phyloP scores from a whole-genome alignment of 305 asterid genomes.

The Coffea humblotiana region DNA sequence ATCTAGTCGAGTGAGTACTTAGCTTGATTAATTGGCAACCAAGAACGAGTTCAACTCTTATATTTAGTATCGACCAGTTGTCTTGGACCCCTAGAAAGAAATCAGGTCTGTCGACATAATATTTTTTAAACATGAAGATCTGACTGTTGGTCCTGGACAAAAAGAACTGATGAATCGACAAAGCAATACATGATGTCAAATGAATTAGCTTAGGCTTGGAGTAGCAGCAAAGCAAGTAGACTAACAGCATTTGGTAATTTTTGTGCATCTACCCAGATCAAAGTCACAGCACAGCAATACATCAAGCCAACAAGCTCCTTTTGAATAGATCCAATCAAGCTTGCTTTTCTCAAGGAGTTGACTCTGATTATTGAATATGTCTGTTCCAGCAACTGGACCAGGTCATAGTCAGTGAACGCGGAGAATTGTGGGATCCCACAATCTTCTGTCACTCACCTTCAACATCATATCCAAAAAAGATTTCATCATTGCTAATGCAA shows the following conservation, averaged over 20 bases:
- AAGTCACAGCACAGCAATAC: not conserved
- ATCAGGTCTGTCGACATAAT: not conserved
- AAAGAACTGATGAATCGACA: not conserved
- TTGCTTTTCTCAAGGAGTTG: not conserved
- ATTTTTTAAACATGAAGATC: not conserved
- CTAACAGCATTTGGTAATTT: not conserved
- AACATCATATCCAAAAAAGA: not conserved
- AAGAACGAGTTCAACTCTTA: too few relatives aligned
- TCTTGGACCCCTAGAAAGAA: not conserved
- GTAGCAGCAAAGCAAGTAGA: not conserved
- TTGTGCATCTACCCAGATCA: not conserved
- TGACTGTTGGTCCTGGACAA: not conserved
- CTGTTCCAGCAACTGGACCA: slow-evolving; percentile 1
- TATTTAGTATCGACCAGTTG: too few relatives aligned
- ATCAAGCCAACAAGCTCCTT: not conserved
- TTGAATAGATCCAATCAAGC: slow-evolving; percentile 3
- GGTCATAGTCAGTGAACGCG: slow-evolving; percentile 18
- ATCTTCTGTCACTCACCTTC: not conserved
- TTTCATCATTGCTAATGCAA: not conserved
- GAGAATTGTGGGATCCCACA: slow-evolving; percentile 17
- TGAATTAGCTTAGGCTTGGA: not conserved
- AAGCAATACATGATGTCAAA: not conserved
- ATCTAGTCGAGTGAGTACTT: too few relatives aligned
- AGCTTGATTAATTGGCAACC: too few relatives aligned
- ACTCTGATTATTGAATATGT: slow-evolving; percentile 1